These are phyloP conservation scores for Anisodus acutangulus DNA, from an alignment of 257 asterid species.

Conservation along the genomic window DNA sequence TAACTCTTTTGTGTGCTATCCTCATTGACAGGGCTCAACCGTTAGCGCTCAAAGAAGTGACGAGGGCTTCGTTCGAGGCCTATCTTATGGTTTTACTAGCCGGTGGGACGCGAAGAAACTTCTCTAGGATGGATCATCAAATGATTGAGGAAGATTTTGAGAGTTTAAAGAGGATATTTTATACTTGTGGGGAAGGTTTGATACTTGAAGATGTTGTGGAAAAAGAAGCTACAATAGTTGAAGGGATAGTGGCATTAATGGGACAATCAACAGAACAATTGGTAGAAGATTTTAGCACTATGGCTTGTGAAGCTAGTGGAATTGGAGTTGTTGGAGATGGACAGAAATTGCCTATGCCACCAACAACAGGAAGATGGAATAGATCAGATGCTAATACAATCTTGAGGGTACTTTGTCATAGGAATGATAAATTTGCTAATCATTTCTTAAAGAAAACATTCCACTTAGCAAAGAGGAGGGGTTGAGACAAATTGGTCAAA, in stretches of 20 bases:
- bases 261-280: slow-evolving; percentile 79
- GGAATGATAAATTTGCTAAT: slow-evolving; percentile 76
- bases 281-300: slow-evolving; percentile 73
- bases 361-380: slow-evolving; percentile 85
- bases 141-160: slow-evolving; percentile 90
- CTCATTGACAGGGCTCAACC: slow-evolving; percentile 74
- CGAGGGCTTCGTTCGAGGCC: slow-evolving; percentile 87
- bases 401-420: slow-evolving; percentile 75
- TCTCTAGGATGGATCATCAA: slow-evolving; percentile 54
- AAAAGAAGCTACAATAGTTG: slow-evolving; percentile 70
- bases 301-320: slow-evolving; percentile 78
- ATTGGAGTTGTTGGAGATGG: slow-evolving; percentile 60
- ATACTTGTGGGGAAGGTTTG: slow-evolving; percentile 75
- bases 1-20: slow-evolving; percentile 76
- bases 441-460: slow-evolving; percentile 75
- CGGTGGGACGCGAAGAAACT: slow-evolving; percentile 72
- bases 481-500: slow-evolving; percentile 27
- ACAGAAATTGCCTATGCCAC: slow-evolving; percentile 83
- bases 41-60: slow-evolving; percentile 65
- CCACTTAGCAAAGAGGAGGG: slow-evolving; percentile 78
- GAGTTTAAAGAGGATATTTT: slow-evolving; percentile 56
- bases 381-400: slow-evolving; percentile 82
- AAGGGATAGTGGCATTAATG: slow-evolving; percentile 75
- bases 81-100: slow-evolving; percentile 83
- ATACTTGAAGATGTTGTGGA: slow-evolving; percentile 68